Base-by-base conservation (phyloP, 2,329 filamentous ascomycete species). In the Ceratocystis papillata region DNA sequence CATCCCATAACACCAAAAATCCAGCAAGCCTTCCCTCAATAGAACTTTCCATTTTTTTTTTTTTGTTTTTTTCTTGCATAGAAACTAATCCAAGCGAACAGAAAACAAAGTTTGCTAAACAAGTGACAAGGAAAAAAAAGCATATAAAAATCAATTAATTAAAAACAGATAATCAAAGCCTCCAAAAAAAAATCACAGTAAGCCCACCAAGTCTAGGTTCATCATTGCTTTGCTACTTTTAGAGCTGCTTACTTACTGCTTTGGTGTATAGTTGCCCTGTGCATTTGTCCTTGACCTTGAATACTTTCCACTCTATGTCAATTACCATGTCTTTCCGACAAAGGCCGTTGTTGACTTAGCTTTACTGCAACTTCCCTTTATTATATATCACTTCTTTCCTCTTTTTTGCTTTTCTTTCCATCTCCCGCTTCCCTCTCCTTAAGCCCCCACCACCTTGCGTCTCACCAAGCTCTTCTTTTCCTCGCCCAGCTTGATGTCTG, bases 381-480 rank as follows among this genome's bases (percentile, higher is more conserved):
- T 37, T 59, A 59, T 59, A 59, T 59, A 59, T 20, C 55, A 59
- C 55, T 37, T 59, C 55, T 59, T 59, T 59, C 55, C 55, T 33
- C 15, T 59, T 37, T 57, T 17, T 41, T 41, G 37, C 55, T 37
- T 20, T 59, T 59, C 28, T 59, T 59, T 59, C 17, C 17, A 33
- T 59, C 20, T 44, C 28, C 17, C 22, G 15, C 30, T 10, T 28
- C 37, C 15, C 22, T 30, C 55, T 37, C 33, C 17, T 62, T 53
- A 20, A 53, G 20, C 60, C 60, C 46, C 60, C 55, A 7, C 33
- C 44, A n/a, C 37, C n/a, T 62, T 17, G 28, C 55, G 25, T 33
- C 25, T 60, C 55, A 28, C 60, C 25, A 46, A 17, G 15, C n/a
- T 30, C 30, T 48, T 33, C 37, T 10, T 62, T 48, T 62, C 12